Percentiles rank a stretch among this genome's conserved stretches.
Evolutionary conservation across 2,329 filamentous ascomycete species (phyloP).

Genomic region (Esteya vermicola): DNA sequence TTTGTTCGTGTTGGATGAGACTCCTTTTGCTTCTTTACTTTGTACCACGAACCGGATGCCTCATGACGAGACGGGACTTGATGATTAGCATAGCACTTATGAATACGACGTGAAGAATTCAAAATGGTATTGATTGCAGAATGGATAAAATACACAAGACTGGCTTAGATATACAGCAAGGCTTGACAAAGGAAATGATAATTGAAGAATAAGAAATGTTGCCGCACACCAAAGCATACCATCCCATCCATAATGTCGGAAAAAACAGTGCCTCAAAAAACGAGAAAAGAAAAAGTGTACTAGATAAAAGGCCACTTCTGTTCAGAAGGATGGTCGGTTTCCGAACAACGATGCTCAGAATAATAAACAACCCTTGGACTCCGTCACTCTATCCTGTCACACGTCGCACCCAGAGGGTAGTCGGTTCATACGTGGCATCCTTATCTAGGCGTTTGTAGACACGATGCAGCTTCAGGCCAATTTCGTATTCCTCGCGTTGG

Average conservation of each 20-base stretch:
- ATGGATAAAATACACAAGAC: neutral
- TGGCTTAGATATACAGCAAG: neutral
- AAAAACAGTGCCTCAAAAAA: no score
- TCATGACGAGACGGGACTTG: no score
- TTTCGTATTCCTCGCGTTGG: slow-evolving; percentile 61
- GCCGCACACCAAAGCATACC: neutral
- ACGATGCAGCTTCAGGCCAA: slow-evolving; percentile 60
- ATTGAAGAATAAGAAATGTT: neutral
- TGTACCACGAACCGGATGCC: no score
- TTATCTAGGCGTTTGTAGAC: slow-evolving; percentile 64
- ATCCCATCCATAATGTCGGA: no score
- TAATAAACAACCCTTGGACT: neutral
- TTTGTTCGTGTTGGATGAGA: no score
- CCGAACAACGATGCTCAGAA: neutral
- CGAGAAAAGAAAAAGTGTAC: neutral
- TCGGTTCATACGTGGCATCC: slow-evolving; percentile 48
- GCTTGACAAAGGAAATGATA: neutral
- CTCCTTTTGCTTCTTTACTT: neutral
- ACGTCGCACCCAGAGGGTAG: slow-evolving; percentile 63
- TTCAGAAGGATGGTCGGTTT: no score
- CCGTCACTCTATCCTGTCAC: slow-evolving; percentile 38
- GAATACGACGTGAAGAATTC: no score
- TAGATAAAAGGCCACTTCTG: no score
- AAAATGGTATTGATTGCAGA: neutral
- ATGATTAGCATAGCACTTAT: no score